Base-by-base conservation (phyloP, 176 grass and related monocot genomes). In the Alloteropsis semialata region DNA sequence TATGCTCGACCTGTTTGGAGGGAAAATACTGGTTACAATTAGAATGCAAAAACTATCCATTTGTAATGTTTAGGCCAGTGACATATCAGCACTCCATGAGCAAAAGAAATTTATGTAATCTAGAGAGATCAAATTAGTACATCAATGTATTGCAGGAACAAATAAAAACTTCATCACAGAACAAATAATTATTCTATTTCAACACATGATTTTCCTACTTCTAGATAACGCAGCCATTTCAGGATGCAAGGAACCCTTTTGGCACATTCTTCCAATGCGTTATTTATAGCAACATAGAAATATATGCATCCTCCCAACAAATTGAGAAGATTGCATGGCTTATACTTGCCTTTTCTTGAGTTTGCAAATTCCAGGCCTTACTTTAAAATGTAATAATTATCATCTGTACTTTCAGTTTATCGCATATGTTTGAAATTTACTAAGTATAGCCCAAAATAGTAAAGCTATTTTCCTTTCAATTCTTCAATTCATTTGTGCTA, bases 1-100 rank as follows among this genome's bases (percentile, higher is more conserved):
- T 95, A 81, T 98, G 96, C 77, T 98, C 96, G 4, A 98, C 87
- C 96, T 98, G 79, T 88, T 91, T 84, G 57, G 69, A 81, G 60
- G 54, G 36, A 80, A 79, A 25, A 85, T 27, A 70, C 8, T 66
- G 22, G 63, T 76, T 75, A 67, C 45, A 77, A 45, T 42, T 79
- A 55, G 51, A 74, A 58, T 56, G 67, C 76, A 45, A 89, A 46
- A 51, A 24, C 75, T 48, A 79, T 0, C 32, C 39, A 75, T 30
- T 39, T 73, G 49, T 82, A 33, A 18, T 70, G 18, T 72, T 80
- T 77, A 36, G 48, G 65, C 46, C 41, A 34, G 13, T 73, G 24
- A 68, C 78, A 73, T 59, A 71, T 16, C 61, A 83, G 65, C 30
- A 64, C 13, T 43, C 14, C 43, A 32, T n/a, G 29, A 25, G 51